phyloP scores from a whole-genome alignment of 1,284 basidiomycete species.

The Somion occarium region DNA sequence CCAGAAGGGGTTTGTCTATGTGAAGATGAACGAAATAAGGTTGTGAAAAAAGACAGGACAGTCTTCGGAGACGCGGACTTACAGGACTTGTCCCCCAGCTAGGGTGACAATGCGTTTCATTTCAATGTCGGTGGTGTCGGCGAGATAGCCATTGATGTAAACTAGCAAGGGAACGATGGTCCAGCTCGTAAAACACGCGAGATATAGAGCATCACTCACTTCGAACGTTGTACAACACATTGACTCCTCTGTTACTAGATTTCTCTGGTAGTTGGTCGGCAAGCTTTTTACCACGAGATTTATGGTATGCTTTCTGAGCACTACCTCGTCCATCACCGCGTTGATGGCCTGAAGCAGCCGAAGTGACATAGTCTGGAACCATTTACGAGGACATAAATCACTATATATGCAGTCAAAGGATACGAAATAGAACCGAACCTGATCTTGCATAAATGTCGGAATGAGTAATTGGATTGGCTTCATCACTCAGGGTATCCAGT shows the following conservation, averaged over 20 bases:
- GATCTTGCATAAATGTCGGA: constrained; percentile 57
- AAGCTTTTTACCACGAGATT: constrained; percentile 48
- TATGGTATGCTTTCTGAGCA: constrained; percentile 32
- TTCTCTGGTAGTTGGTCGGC: constrained; percentile 34
- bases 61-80: constrained; percentile 22
- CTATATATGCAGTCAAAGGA: neutral
- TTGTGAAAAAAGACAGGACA: neutral
- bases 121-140: constrained; percentile 67
- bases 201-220: neutral
- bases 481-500: constrained; percentile 50
- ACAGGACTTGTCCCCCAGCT: constrained; percentile 53
- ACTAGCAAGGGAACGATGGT: constrained; percentile 26
- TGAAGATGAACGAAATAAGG: neutral
- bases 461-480: constrained; percentile 69
- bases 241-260: constrained; percentile 18
- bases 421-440: constrained; percentile 33
- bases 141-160: constrained; percentile 66
- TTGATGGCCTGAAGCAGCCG: constrained; percentile 65
- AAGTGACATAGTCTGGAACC: constrained; percentile 53
- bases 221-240: constrained; percentile 37
- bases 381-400: neutral
- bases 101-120: constrained; percentile 57
- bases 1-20: constrained; percentile 48
- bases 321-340: constrained; percentile 44
- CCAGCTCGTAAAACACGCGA: neutral